Conservation (phyloP, 1,284 basidiomycete species). For the Earliella scabrosa region DNA sequence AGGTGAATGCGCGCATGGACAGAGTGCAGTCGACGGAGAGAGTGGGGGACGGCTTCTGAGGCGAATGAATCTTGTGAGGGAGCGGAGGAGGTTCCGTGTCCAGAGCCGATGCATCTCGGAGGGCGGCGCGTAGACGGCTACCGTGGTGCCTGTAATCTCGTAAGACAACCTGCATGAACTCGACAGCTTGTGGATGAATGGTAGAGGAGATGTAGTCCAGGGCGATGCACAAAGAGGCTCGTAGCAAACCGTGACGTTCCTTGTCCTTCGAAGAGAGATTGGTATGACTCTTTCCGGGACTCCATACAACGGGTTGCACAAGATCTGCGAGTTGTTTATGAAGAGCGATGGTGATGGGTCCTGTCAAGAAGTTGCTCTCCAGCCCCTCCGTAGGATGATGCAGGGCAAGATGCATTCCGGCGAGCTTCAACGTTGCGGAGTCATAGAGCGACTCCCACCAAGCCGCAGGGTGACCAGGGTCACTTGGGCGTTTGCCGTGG, state of each 20-base stretch:
- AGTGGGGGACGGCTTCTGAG: background rate
- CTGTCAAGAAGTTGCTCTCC: conserved; percentile 26
- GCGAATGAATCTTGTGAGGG: background rate
- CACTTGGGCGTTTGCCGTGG: background rate
- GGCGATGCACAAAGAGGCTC: conserved; percentile 43
- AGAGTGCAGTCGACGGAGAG: conserved; percentile 29
- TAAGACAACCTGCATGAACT: conserved; percentile 62
- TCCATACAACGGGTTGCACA: conserved; percentile 17
- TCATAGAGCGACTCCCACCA: conserved; percentile 8
- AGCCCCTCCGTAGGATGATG: conserved; percentile 14
- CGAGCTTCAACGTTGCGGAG: conserved; percentile 1
- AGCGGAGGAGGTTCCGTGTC: background rate
- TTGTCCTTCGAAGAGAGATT: conserved; percentile 23
- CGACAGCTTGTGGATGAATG: conserved; percentile 64
- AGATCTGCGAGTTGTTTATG: conserved; percentile 24
- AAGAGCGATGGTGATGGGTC: conserved; percentile 16
- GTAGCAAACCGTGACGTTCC: conserved; percentile 37
- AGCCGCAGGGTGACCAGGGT: background rate
- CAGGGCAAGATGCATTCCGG: conserved; percentile 9
- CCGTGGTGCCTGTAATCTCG: conserved; percentile 45
- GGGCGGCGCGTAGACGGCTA: conserved; percentile 1
- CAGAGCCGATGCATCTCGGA: background rate
- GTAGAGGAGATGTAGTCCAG: conserved; percentile 50
- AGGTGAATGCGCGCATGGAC: conserved; percentile 38
- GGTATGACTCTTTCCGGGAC: conserved; percentile 26